Evolutionary conservation across 2,329 filamentous ascomycete genomes (phyloP), one percentile per base, ranked within the genome.

Genomic region (Ramichloridium luteum): DNA sequence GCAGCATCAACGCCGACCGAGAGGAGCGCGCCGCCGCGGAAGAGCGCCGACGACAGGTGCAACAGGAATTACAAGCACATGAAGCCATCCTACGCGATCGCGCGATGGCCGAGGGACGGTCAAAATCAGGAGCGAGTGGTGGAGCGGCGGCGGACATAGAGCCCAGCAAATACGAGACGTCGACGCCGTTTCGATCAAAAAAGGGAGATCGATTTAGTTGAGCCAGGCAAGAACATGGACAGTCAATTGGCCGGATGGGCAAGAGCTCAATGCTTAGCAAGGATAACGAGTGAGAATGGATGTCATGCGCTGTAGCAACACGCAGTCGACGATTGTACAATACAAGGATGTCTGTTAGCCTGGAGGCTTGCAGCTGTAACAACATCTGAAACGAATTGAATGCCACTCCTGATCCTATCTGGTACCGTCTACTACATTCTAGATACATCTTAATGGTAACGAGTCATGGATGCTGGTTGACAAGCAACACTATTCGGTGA

Each of bases 121-220:
- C 39, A 48, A 26, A 39, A 18, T 3, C 35, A 17, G 8, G 28
- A 30, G 85, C 86, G 9, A 79, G 85, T 6, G 92, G 83, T 32
- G 67, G 76, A 43, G 85, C 93, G 59, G 80, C 79, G 38, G 80
- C 82, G 16, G 38, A 42, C 2, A 67, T 63, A 20, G 81, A 86
- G 57, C 92, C 84, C 67, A 80, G 83, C 56, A 93, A 93, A 61
- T 96, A 92, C 58, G 86, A 96, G 62, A 77, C 80, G 17, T 66
- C 64, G 32, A 67, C 72, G 45, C 80, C 85, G 34, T 96, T 78
- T 58, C 65, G 72, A 47, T 80, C 78, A 59, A 72, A 67, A 39
- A 92, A 84, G 56, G 90, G 90, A 3, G 86, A 96, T 61, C 70
- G 90, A 18, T 92, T 98, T 50, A 58, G 55, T 43, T 57, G 48